Percentiles rank a stretch among this genome's conserved stretches.
These are phyloP conservation scores for Epichloe uncinata DNA, from an alignment of 2,329 filamentous ascomycete species.

Conservation along the genomic window DNA sequence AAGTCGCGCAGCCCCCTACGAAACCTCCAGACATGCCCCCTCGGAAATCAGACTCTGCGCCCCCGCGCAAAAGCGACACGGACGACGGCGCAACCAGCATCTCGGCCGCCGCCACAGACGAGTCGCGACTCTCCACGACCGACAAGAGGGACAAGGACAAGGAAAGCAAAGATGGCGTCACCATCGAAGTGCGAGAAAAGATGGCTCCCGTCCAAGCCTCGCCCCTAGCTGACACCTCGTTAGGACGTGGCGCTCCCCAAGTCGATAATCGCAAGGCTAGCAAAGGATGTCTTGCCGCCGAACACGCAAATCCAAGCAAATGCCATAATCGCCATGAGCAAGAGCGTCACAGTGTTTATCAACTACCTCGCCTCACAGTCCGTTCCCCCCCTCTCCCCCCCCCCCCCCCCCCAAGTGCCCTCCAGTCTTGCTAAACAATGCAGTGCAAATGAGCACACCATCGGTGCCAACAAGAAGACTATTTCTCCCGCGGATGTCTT, in stretches of 20 bases:
- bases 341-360: constrained; percentile 73
- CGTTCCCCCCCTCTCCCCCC: too few species aligned
- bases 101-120: constrained; percentile 12
- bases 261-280: constrained; percentile 66
- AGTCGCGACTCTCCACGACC: neutral
- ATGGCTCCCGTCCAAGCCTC: too few species aligned
- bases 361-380: constrained; percentile 67
- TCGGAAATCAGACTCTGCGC: constrained; percentile 35
- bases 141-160: constrained; percentile 20
- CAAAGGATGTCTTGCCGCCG: constrained; percentile 65
- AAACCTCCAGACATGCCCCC: constrained; percentile 32
- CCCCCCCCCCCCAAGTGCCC: too few species aligned
- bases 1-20: neutral
- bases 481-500: constrained; percentile 66
- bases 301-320: constrained; percentile 78
- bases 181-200: constrained; percentile 43
- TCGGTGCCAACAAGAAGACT: constrained; percentile 58
- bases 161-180: constrained; percentile 25
- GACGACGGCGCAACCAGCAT: constrained; percentile 19
- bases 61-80: constrained; percentile 27
- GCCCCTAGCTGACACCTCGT: too few species aligned
- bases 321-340: constrained; percentile 64
- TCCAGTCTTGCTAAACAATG: too few species aligned
- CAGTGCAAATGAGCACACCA: constrained; percentile 59
- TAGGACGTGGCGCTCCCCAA: constrained; percentile 68